These are phyloP conservation scores for Microbotryomycetes sp. DNA, from an alignment of 1,284 basidiomycete genomes.

Conservation along the genomic window DNA sequence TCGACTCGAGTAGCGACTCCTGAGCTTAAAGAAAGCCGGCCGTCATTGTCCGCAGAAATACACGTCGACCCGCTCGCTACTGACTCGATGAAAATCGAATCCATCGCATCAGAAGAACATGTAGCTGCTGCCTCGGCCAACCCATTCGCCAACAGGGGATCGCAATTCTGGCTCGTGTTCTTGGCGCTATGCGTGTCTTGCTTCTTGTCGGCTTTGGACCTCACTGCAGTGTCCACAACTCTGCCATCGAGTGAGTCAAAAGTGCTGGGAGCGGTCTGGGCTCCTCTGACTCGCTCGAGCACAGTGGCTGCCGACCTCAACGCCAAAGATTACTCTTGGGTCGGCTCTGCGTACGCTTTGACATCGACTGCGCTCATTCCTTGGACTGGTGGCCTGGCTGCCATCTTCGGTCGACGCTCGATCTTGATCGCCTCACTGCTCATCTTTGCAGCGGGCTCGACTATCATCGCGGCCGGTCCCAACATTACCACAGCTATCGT, in stretches of 20 bases:
- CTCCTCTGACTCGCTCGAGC: background rate
- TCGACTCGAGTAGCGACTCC: too few relatives aligned
- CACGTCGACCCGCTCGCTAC: too few relatives aligned
- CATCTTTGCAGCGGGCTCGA: slow-evolving; percentile 40
- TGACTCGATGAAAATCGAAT: too few relatives aligned
- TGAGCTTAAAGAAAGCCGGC: too few relatives aligned
- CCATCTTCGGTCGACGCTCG: slow-evolving; percentile 35
- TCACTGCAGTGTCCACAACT: slow-evolving; percentile 33
- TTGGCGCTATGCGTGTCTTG: slow-evolving; percentile 19
- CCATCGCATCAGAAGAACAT: too few relatives aligned
- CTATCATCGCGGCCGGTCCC: slow-evolving; percentile 39
- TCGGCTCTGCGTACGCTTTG: slow-evolving; percentile 34
- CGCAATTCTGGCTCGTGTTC: slow-evolving; percentile 32
- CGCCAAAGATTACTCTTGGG: slow-evolving; percentile 29
- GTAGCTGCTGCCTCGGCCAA: too few relatives aligned
- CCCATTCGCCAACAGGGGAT: slow-evolving; percentile 1
- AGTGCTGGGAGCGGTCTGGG: background rate
- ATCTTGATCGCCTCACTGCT: slow-evolving; percentile 36
- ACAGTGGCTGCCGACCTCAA: slow-evolving; percentile 29
- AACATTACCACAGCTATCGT: slow-evolving; percentile 37
- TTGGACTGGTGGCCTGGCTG: slow-evolving; percentile 31
- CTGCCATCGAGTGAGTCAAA: slow-evolving; percentile 10
- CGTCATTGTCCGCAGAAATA: too few relatives aligned
- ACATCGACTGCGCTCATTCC: slow-evolving; percentile 35
- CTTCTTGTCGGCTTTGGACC: slow-evolving; percentile 29